These are phyloP conservation scores for Colletotrichum sansevieriae DNA, from an alignment of 2,329 filamentous ascomycete genomes.

Conservation along the genomic window DNA sequence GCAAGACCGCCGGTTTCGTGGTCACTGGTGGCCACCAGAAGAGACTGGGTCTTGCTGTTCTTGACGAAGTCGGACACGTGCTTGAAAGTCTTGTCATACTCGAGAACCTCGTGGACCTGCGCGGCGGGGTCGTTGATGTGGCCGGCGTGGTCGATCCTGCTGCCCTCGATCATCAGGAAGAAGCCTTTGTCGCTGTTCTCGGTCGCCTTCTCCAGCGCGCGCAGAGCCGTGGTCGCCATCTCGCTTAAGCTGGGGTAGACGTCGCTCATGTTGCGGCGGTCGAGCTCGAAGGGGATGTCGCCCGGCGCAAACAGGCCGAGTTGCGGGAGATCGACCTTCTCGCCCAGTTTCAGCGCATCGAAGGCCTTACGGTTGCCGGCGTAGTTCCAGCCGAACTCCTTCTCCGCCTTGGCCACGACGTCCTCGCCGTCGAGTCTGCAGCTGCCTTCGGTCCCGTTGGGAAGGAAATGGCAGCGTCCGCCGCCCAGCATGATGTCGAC, in stretches of 20 bases:
- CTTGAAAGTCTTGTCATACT: conserved; percentile 89
- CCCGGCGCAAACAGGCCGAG: conserved; percentile 85
- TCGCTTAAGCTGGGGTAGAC: conserved; percentile 90
- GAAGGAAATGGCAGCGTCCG: conserved; percentile 91
- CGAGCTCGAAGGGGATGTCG: conserved; percentile 94
- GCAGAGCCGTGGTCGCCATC: conserved; percentile 88
- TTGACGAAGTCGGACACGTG: conserved; percentile 88
- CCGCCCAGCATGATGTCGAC: conserved; percentile 95
- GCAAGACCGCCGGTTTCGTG: conserved; percentile 95
- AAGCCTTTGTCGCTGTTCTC: conserved; percentile 89
- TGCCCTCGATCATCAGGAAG: conserved; percentile 98
- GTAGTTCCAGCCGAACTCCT: conserved; percentile 85
- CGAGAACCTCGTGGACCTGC: conserved; percentile 92
- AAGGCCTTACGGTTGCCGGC: conserved; percentile 80
- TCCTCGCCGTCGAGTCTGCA: conserved; percentile 86
- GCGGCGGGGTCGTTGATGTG: conserved; percentile 87
- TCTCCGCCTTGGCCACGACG: conserved; percentile 78
- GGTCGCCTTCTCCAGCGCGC: conserved; percentile 84
- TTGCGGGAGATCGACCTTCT: conserved; percentile 80
- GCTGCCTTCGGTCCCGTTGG: conserved; percentile 83
- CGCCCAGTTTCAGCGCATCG: conserved; percentile 77
- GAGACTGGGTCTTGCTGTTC: conserved; percentile 76
- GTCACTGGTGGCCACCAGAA: conserved; percentile 92
- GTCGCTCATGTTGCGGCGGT: conserved; percentile 83
- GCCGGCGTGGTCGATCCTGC: conserved; percentile 94